Base-by-base conservation (phyloP, 805 yeast species). In the Komagataella mondaviorum region DNA sequence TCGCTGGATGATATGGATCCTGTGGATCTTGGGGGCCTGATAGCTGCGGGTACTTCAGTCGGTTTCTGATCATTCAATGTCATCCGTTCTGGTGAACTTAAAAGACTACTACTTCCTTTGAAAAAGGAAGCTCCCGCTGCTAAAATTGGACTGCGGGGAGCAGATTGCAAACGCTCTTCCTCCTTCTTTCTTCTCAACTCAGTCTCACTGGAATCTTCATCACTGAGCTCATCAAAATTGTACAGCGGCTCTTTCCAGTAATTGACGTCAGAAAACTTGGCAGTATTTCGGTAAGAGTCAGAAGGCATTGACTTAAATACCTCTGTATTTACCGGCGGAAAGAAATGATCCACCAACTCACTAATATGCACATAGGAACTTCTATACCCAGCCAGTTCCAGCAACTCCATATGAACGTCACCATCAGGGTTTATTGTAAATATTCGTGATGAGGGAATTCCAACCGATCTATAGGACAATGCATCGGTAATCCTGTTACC, bases 401-500 rank as follows among this genome's bases (percentile, higher is more conserved):
- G 71, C 56, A 93, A 74, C 66, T 93, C 99, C 96, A 93, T 85
- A 70, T 88, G 96, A 46, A 93, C 99, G 57, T 93, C 98, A 2
- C 97, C 96, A 55, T 87, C 88, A 1, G 98, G 90, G 60, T 93
- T 91, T 59, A 93, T 93, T 6, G 99, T 93, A 63, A 93, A 93
- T 45, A 93, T 90, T 55, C 96, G 73, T 45, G 96, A 91, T 17
- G 95, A 81, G 2, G 99, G 98, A 7, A 93, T 86, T 4, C 93
- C 89, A 6, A 93, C 98, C 7, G 89, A 85, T 59, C 98, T 75
- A 63, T 93, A 93, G 51, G 96, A 87, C 51, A 93, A 76, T 6
- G 98, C 98, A 68, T 93, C 99, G 2, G 99, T 93, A 54, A 93
- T 93, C 57, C 95, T 73, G 63, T 93, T 93, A 30, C 99, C 99